A percentile compares a stretch with the other conserved stretches of the same genome.
phyloP scores from a whole-genome alignment of 148 eudicot genomes.

The Rhododendron williamsianum region DNA sequence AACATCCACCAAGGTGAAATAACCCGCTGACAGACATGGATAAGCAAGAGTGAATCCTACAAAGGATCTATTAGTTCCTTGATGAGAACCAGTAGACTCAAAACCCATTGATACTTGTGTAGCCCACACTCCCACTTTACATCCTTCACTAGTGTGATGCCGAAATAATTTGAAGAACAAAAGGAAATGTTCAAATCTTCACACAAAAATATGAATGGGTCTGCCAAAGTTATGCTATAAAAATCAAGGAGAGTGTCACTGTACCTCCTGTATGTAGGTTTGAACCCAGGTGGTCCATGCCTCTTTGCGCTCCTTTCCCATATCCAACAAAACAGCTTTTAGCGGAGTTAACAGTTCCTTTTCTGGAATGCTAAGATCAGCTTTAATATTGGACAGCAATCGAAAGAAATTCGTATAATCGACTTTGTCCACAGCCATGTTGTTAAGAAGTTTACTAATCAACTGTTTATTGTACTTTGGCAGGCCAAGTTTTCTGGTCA shows the following conservation, averaged over 20 bases:
- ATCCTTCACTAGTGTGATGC: not conserved
- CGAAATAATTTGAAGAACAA: not conserved
- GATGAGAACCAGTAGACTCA: not conserved
- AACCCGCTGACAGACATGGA: not conserved
- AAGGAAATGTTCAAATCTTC: not conserved
- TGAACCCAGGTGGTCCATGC: constrained; percentile 97
- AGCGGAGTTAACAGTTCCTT: constrained; percentile 60
- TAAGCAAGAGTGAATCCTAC: not conserved
- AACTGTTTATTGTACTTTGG: constrained; percentile 85
- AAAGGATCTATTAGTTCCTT: not conserved
- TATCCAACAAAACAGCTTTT: constrained; percentile 88
- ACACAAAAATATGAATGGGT: not conserved
- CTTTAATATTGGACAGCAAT: constrained; percentile 76
- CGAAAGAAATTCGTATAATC: constrained; percentile 97
- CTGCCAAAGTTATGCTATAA: not conserved
- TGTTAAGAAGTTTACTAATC: constrained; percentile 87
- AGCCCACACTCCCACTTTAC: not conserved
- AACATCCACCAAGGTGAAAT: not conserved
- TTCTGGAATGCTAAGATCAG: constrained; percentile 68
- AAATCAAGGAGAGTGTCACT: not conserved
- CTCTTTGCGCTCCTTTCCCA: constrained; percentile 93
- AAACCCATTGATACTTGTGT: not conserved
- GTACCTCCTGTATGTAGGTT: constrained; percentile 80
- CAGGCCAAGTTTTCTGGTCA: constrained; percentile 91
- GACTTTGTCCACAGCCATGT: constrained; percentile 98